Base-by-base conservation (phyloP, 257 asterid species). In the Handroanthus guayacan region DNA sequence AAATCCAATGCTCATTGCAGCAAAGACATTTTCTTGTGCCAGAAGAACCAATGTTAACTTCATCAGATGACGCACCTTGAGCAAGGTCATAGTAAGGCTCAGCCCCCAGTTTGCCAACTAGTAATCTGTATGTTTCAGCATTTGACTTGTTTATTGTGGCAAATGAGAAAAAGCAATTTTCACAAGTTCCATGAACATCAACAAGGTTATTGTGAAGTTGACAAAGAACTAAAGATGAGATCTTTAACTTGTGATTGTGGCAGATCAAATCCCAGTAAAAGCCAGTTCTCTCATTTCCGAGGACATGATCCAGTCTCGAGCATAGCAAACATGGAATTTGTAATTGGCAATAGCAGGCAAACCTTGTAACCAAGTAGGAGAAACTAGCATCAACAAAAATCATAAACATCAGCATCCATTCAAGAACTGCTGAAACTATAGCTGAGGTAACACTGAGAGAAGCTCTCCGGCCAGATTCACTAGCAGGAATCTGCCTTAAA, bases 281-380 rank as follows among this genome's bases (percentile, higher is more conserved):
- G 31, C 85, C 87, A 38, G 70, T 63, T 13, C 82, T 81, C 66
- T 89, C 87, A 51, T 85, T 83, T 16, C 97, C 94, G 9, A 93
- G 80, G 44, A 91, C 81, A 79, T 82, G 96, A 82, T 93, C 97
- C 41, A 93, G 85, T 78, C 98, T 91, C n/a, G 98, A 94, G 90
- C 98, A 94, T 25, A 94, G 76, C 83, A 90, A 80, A 80, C 98
- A 94, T 0, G 98, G 98, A 62, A 76, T 64, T 80, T 78, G 91
- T 79, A 94, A 63, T 37, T 74, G 79, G 79, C 81, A 76, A 83
- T 70, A 81, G 5, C 86, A 86, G 39, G 98, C 97, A 41, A 91
- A 91, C 36, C 75, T 87, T 37, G 96, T 94, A 62, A 94, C 78
- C 65, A 90, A 71, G 82, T 84, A 91, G 54, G 95, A 86, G 39